Conservation (phyloP, 768 basidiomycete genomes). For the Suillus occidentalis region DNA sequence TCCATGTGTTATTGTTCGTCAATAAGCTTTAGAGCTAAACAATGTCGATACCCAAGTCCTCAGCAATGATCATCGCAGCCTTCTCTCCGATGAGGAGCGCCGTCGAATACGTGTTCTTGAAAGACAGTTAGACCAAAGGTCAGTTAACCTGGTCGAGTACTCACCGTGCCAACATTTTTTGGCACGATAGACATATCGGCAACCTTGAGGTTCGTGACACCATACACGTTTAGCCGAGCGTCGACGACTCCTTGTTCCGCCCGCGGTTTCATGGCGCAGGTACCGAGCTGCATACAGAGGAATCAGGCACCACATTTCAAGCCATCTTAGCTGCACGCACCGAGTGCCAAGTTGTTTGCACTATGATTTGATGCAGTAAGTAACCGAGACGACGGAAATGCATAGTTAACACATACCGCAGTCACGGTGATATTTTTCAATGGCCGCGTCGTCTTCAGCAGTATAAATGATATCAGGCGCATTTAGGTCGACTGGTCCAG, state of each 20-base stretch:
- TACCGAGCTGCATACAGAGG: conserved; percentile 45
- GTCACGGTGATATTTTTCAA: conserved; percentile 31
- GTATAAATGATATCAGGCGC: conserved; percentile 42
- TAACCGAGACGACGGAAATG: background rate
- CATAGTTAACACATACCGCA: conserved; percentile 25
- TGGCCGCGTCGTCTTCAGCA: conserved; percentile 35
- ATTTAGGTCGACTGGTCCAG: conserved; percentile 32
- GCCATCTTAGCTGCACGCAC: conserved; percentile 23
- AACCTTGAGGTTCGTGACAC: conserved; percentile 33
- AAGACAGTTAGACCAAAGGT: background rate
- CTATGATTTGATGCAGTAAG: conserved; percentile 20
- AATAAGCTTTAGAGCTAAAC: background rate
- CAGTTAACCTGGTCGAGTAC: background rate
- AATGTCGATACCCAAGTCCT: conserved; percentile 39
- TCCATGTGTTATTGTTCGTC: background rate
- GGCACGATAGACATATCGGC: conserved; percentile 37
- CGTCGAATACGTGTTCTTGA: conserved; percentile 40
- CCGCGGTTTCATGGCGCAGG: conserved; percentile 62
- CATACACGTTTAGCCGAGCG: conserved; percentile 58
- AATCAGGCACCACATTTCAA: conserved; percentile 17
- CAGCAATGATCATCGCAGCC: conserved; percentile 54
- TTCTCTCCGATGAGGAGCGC: conserved; percentile 52
- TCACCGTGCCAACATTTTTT: conserved; percentile 32
- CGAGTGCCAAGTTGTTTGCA: conserved; percentile 47
- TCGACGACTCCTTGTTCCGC: conserved; percentile 61